Conservation (phyloP, 106 monocot genomes). For the Allium sativum region DNA sequence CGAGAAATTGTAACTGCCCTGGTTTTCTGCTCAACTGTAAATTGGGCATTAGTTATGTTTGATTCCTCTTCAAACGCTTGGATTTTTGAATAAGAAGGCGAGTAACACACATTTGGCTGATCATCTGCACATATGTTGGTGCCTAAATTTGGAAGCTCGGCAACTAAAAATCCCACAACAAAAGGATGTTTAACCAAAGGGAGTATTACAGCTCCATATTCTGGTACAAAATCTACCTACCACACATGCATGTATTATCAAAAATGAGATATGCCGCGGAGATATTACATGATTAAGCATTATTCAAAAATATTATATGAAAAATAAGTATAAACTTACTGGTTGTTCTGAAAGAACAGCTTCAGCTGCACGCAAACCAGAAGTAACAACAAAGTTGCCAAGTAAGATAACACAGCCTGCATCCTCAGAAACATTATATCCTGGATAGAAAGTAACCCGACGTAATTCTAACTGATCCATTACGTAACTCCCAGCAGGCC, state of each 20-base stretch:
- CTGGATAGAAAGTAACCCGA: constrained; percentile 47
- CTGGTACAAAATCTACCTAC: constrained; percentile 58
- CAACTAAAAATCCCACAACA: constrained; percentile 93
- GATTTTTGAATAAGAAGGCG: constrained; percentile 14
- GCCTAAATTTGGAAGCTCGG: constrained; percentile 52
- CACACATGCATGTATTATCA: background rate
- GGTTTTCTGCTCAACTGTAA: constrained; percentile 44
- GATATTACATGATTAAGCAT: too few species aligned
- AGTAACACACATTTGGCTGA: constrained; percentile 8
- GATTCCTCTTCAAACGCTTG: constrained; percentile 36
- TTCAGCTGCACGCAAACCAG: constrained; percentile 63
- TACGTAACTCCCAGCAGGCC: constrained; percentile 96
- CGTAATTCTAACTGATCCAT: constrained; percentile 86
- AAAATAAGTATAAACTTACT: constrained; percentile 23
- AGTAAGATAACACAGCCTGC: constrained; percentile 46
- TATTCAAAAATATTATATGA: too few species aligned
- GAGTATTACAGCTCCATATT: constrained; percentile 64
- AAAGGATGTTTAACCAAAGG: constrained; percentile 95
- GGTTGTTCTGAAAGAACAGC: constrained; percentile 49
- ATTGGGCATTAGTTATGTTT: constrained; percentile 20
- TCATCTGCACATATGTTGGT: constrained; percentile 8
- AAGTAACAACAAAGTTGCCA: constrained; percentile 67
- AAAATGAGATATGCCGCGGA: too few species aligned
- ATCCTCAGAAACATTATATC: constrained; percentile 26
- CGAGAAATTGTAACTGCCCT: constrained; percentile 67